Evolutionary conservation across 2,329 filamentous ascomycete species (phyloP), one percentile per base, ranked within the genome.

Genomic region (Tolypocladium pustulatum): DNA sequence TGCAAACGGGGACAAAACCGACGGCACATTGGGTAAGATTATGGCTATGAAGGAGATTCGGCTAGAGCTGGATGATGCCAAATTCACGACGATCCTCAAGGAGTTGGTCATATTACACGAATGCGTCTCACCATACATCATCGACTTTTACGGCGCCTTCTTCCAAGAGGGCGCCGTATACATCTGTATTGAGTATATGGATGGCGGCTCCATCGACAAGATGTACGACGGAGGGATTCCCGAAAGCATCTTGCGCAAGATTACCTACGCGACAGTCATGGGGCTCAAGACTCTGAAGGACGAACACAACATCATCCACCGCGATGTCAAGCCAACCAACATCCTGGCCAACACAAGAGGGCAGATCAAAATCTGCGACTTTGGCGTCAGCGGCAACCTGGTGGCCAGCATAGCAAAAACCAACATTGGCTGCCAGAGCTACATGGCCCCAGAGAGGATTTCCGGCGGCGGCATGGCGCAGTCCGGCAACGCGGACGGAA

Each of bases 21-120:
- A 73, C 54, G 76, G 75, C 5, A 84, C 82, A 0, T 86, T 86
- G 0, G 91, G 93, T 22, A 83, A 89, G 55, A 80, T 96, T 60
- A 97, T 99, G 94, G 94, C 94, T 17, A 99, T 99, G 94, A 99
- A 99, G 72, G 94, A 99, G 74, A 95, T 99, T 66, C 85, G 94
- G 25, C 79, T 99, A 12, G 94, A 99, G 72, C 80, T 99, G 57
- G 94, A 99, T 68, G 94, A 99, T 72, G 88, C 91, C 62, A 99
- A 99, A 73, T 96, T 99, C 70, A 88, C 90, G 8, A 92, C 93
- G 41, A 99, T 99, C 68, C 88, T 97, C 66, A 99, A 97, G 83
- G 94, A 99, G 74, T 80, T 99, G 54, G 91, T 99, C 67, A 93
- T 99, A 62, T 79, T 99, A 2, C 94, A 99, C 75, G 89, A 94